Evolutionary conservation across 176 grass and related monocot species (phyloP).

Genomic region (Alloteropsis semialata): DNA sequence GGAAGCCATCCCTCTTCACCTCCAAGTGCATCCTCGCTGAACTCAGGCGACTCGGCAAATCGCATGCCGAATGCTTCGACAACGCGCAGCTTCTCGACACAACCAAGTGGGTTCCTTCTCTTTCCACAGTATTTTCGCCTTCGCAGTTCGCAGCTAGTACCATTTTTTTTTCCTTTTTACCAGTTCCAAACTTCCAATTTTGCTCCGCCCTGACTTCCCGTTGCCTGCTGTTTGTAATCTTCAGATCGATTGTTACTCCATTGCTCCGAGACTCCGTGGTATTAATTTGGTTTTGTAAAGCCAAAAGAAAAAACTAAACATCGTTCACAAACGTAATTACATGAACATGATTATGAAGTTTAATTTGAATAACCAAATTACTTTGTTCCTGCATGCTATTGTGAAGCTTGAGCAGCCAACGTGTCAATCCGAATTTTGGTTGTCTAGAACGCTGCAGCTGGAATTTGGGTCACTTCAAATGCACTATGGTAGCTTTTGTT

Average conservation of each 20-base stretch:
- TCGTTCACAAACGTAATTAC: neutral
- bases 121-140: neutral
- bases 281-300: neutral
- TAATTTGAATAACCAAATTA: neutral
- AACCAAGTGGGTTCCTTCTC: conserved; percentile 30
- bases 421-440: neutral
- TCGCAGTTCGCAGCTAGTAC: neutral
- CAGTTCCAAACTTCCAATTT: neutral
- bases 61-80: conserved; percentile 45
- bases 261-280: neutral
- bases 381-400: neutral
- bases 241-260: neutral
- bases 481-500: neutral
- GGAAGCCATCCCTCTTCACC: conserved; percentile 58
- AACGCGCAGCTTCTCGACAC: conserved; percentile 52
- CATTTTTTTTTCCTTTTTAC: neutral
- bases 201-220: neutral
- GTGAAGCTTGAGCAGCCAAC: neutral
- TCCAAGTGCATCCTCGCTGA: conserved; percentile 75
- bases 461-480: neutral
- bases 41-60: conserved; percentile 62
- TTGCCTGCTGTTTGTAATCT: neutral
- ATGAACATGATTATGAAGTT: neutral
- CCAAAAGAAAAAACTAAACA: neutral
- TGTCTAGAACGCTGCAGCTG: neutral